Conservation (phyloP, 2,329 filamentous ascomycete species). For the Tolypocladium inflatum region DNA sequence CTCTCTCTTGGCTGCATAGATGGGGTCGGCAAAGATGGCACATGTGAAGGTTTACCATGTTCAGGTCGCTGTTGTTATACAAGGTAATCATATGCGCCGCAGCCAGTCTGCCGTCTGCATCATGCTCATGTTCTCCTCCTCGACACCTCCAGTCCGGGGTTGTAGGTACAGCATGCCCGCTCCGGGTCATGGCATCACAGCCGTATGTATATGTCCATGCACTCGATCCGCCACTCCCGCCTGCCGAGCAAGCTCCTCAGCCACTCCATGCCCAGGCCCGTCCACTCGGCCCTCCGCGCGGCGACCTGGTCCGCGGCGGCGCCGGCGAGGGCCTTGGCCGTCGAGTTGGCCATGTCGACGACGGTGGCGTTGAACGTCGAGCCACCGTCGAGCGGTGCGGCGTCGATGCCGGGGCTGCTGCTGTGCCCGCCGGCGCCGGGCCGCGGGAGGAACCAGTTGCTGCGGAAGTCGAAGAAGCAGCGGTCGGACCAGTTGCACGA, state of each 20-base stretch:
- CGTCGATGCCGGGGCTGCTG: conserved; percentile 13
- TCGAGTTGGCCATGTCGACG: conserved; percentile 56
- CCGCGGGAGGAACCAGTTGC: conserved; percentile 89
- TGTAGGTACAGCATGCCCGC: background rate
- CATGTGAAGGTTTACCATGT: background rate
- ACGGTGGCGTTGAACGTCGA: conserved; percentile 37
- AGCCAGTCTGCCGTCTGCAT: background rate
- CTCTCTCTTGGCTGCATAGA: background rate
- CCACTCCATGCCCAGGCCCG: conserved; percentile 77
- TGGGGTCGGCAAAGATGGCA: background rate
- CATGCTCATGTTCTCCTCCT: background rate
- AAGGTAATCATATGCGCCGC: background rate
- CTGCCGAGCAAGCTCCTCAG: conserved; percentile 69
- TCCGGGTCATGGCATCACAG: conserved; percentile 24
- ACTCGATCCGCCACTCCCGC: conserved; percentile 84
- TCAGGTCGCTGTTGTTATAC: background rate
- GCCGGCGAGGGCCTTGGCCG: conserved; percentile 56
- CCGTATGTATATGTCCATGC: conserved; percentile 78
- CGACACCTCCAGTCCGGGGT: too few species aligned
- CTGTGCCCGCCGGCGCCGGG: conserved; percentile 28
- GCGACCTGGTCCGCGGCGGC: conserved; percentile 55
- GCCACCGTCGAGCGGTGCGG: background rate
- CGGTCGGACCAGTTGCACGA: conserved; percentile 83
- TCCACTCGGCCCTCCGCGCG: conserved; percentile 54
- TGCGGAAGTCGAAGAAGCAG: conserved; percentile 86